Percentiles rank a stretch among this genome's conserved stretches.
phyloP scores from a whole-genome alignment of 768 basidiomycete genomes.

The Naematelia aurantialba region DNA sequence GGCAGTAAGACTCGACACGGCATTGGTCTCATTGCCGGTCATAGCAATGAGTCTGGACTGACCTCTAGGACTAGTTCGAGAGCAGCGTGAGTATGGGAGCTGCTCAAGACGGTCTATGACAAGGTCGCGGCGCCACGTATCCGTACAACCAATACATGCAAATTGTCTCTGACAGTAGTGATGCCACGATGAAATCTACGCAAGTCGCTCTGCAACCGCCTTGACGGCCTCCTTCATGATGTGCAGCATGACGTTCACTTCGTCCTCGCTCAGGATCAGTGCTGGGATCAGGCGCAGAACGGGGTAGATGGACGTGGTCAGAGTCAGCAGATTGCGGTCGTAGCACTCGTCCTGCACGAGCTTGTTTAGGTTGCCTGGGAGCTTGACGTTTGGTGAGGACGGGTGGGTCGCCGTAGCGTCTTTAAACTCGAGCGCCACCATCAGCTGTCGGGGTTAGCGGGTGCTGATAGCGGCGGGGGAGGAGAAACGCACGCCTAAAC shows the following conservation, averaged over 20 bases:
- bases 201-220: slow-evolving; percentile 19
- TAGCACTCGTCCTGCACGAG: slow-evolving; percentile 74
- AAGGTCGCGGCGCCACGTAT: no score
- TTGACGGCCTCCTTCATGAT: slow-evolving; percentile 53
- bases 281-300: slow-evolving; percentile 77
- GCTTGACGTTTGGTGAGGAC: slow-evolving; percentile 23
- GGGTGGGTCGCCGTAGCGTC: slow-evolving; percentile 52
- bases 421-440: slow-evolving; percentile 66
- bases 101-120: no score
- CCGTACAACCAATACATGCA: no score
- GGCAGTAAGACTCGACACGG: no score
- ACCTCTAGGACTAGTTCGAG: no score
- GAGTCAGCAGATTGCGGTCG: slow-evolving; percentile 77
- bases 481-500: slow-evolving; percentile 56
- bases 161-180: no score
- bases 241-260: slow-evolving; percentile 59
- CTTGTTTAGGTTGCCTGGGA: slow-evolving; percentile 59
- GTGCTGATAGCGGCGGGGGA: not conserved
- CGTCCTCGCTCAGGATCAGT: slow-evolving; percentile 70
- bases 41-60: no score
- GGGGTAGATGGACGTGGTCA: slow-evolving; percentile 66
- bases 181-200: no score
- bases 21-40: no score
- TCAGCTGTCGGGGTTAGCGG: slow-evolving; percentile 54
- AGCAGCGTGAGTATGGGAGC: no score